Conservation (phyloP, 2,329 filamentous ascomycete species). For the Pseudopithomyces maydicus region DNA sequence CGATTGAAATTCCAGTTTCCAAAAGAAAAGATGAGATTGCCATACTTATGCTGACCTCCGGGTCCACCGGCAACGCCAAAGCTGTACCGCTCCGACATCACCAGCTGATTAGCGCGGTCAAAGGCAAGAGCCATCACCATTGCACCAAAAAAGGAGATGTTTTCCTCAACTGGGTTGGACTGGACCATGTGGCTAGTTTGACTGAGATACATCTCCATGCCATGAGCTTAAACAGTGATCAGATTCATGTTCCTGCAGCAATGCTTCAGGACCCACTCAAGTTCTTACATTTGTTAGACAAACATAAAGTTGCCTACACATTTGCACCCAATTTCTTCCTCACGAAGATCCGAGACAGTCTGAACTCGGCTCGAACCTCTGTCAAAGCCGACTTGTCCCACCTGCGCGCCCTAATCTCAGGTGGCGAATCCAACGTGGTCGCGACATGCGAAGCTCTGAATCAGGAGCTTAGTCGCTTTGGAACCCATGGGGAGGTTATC, state of each 20-base stretch:
- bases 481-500: conserved; percentile 44
- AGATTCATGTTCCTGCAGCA: conserved; percentile 55
- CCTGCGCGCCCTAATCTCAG: conserved; percentile 46
- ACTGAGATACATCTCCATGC: conserved; percentile 59
- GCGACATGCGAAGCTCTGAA: conserved; percentile 38
- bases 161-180: conserved; percentile 53
- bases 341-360: conserved; percentile 16
- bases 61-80: conserved; percentile 58
- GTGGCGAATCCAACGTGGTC: conserved; percentile 54
- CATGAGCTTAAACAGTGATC: conserved; percentile 46
- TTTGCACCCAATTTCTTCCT: conserved; percentile 56
- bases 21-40: conserved; percentile 13
- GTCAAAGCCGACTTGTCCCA: conserved; percentile 31
- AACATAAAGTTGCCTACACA: conserved; percentile 49
- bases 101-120: conserved; percentile 50
- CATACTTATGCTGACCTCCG: conserved; percentile 57
- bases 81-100: conserved; percentile 53
- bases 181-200: conserved; percentile 61
- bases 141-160: background rate
- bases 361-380: background rate
- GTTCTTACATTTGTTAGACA: conserved; percentile 49
- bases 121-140: conserved; percentile 43
- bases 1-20: background rate
- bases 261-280: conserved; percentile 45
- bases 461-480: conserved; percentile 34